Conservation (phyloP, 2,329 filamentous ascomycete genomes). For the Cladosporium sp. region DNA sequence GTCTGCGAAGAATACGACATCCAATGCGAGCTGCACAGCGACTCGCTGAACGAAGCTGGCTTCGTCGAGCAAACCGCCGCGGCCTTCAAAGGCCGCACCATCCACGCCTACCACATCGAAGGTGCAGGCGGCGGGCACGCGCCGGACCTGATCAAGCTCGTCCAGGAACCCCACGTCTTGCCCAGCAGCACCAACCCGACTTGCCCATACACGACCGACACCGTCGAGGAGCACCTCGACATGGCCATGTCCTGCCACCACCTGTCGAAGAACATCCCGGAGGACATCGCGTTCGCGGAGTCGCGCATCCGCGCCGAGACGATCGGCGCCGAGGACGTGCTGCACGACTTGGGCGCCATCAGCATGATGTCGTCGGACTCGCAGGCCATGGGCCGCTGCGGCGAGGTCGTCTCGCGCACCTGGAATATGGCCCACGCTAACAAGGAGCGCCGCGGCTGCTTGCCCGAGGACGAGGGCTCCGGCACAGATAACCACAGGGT, state of each 20-base stretch:
- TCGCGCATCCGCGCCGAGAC: conserved; percentile 87
- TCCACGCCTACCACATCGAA: conserved; percentile 93
- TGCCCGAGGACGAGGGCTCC: conserved; percentile 69
- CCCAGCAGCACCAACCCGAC: conserved; percentile 87
- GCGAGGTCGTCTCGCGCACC: conserved; percentile 81
- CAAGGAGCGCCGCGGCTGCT: conserved; percentile 67
- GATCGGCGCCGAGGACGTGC: conserved; percentile 87
- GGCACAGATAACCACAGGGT: conserved; percentile 83
- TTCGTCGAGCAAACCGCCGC: conserved; percentile 83
- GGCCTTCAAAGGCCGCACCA: conserved; percentile 76
- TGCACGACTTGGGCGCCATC: conserved; percentile 87
- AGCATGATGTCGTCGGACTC: conserved; percentile 94
- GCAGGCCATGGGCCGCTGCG: conserved; percentile 91
- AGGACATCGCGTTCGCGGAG: conserved; percentile 90
- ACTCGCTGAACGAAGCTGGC: conserved; percentile 88
- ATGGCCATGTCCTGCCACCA: conserved; percentile 98
- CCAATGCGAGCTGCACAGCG: conserved; percentile 87
- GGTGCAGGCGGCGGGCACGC: conserved; percentile 87
- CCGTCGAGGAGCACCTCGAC: conserved; percentile 86
- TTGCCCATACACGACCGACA: conserved; percentile 79
- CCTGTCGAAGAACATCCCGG: conserved; percentile 78
- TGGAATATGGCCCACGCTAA: conserved; percentile 98
- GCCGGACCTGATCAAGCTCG: conserved; percentile 86
- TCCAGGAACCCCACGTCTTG: conserved; percentile 77
- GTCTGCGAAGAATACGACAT: conserved; percentile 87